phyloP scores from a whole-genome alignment of 169 alveolate species.

The Cyclospora cayetanensis region DNA sequence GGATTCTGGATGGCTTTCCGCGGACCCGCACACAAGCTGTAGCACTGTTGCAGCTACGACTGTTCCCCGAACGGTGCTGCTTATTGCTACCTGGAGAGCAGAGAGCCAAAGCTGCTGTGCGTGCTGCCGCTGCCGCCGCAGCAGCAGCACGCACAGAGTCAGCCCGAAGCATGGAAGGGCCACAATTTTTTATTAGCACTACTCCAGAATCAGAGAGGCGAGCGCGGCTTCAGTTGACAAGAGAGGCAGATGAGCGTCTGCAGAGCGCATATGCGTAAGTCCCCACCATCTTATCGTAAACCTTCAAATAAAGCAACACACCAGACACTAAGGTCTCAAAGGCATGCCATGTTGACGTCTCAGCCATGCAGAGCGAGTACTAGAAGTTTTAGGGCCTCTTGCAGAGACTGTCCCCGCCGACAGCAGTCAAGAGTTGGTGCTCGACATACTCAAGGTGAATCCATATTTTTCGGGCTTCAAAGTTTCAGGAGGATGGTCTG shows the following conservation, averaged over 20 bases:
- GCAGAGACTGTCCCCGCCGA: slow-evolving; percentile 47
- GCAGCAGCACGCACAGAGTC: not conserved
- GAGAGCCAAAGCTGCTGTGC: slow-evolving; percentile 10
- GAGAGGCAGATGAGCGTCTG: not conserved
- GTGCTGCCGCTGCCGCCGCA: slow-evolving; percentile 1
- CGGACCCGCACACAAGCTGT: slow-evolving; percentile 88
- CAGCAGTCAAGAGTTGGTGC: no score
- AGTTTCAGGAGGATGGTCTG: no score
- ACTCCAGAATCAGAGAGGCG: slow-evolving; percentile 30
- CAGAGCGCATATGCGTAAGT: not conserved
- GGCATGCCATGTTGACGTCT: not conserved
- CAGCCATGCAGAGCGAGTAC: slow-evolving; percentile 23
- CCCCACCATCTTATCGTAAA: not conserved
- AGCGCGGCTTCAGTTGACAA: not conserved
- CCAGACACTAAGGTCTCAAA: no score
- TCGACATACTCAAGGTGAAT: no score
- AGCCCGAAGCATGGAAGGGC: not conserved
- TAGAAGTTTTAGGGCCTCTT: slow-evolving; percentile 19
- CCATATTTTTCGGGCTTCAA: no score
- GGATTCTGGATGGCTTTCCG: slow-evolving; percentile 92
- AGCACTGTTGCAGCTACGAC: slow-evolving; percentile 76
- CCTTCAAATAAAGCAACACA: no score
- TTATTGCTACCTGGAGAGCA: slow-evolving; percentile 15
- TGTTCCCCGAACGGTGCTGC: slow-evolving; percentile 42
- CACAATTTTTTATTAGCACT: slow-evolving; percentile 1